Base-by-base conservation (phyloP, 306 rosid genomes). In the Cicer pinnatifidum region DNA sequence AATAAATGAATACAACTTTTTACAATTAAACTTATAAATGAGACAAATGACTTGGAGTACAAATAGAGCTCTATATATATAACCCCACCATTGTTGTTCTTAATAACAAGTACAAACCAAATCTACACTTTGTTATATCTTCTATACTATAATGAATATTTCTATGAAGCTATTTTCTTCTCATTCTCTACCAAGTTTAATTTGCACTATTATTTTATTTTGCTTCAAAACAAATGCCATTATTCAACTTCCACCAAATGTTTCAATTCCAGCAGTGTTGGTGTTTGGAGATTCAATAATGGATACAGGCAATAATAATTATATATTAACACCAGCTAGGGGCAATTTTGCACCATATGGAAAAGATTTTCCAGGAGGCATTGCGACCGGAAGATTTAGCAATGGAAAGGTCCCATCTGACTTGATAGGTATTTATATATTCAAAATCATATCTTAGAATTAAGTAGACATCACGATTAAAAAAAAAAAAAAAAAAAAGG, bases 221-320 rank as follows among this genome's bases (percentile, higher is more conserved):
- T 16, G 50, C 40, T 28, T 54, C 52, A 48, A 44, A n/a, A 16
- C 78, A 28, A 10, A 46, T 39, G 82, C 15, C 35, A 5, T 8
- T 60, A 7, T 54, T 17, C 44, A 67, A 19, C 48, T 89, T 2
- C 87, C 91, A 38, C 77, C 82, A 40, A 81, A 84, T 39, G 60
- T 37, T 64, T 8, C 76, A 1, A 3, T 87, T 51, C 89, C 97
- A 0, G 97, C 96, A 0, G 71, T 88, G 1, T 53, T 86, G 0
- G 85, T 75, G 19, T 85, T 91, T 6, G 97, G 97, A 44, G 97
- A 91, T 28, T 89, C 96, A 0, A 88, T 91, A 43, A 74, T 89
- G 82, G 97, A 91, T 51, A 91, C 97, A 0, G 96, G 97, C 45
- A 91, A 83, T 70, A 91, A 91, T 84, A 89, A 91, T 84, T 3